Evolutionary conservation across 2,329 filamentous ascomycete genomes (phyloP).

Genomic region (Leptodontidium sp.): DNA sequence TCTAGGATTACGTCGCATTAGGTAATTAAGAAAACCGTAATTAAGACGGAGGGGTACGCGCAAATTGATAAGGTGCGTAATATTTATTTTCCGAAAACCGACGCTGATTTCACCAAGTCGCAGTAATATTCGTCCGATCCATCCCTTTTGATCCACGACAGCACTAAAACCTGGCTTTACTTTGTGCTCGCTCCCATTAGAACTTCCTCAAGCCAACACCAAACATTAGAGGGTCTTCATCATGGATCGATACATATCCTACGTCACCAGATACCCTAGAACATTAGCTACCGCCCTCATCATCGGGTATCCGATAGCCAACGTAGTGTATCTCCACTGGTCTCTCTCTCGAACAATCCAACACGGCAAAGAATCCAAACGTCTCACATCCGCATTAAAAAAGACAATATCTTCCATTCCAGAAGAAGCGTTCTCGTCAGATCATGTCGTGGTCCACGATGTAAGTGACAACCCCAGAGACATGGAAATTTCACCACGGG

Average conservation of each 20-base stretch:
- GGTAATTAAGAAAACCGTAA: no score
- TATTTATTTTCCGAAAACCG: no score
- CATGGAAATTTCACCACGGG: background rate
- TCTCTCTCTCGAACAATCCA: background rate
- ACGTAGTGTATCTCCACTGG: background rate
- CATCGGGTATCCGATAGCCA: background rate
- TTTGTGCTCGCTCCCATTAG: no score
- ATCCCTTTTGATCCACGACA: background rate
- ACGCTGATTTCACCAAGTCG: no score
- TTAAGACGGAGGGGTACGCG: no score
- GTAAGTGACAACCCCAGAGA: background rate
- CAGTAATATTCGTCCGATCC: slow-evolving; percentile 2
- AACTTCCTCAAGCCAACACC: background rate
- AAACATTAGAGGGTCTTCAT: background rate
- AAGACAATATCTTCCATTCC: slow-evolving; percentile 2
- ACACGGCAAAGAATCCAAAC: slow-evolving; percentile 1
- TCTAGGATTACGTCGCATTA: no score
- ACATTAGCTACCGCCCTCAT: background rate
- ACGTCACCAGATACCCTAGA: slow-evolving; percentile 2
- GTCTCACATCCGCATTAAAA: background rate
- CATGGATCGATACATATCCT: slow-evolving; percentile 1
- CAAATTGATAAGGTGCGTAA: no score
- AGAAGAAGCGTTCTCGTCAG: background rate
- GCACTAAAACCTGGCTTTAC: background rate
- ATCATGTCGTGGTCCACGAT: slow-evolving; percentile 10